Base-by-base conservation (phyloP, 208 protist species). In the Leishmania martiniquensis region DNA sequence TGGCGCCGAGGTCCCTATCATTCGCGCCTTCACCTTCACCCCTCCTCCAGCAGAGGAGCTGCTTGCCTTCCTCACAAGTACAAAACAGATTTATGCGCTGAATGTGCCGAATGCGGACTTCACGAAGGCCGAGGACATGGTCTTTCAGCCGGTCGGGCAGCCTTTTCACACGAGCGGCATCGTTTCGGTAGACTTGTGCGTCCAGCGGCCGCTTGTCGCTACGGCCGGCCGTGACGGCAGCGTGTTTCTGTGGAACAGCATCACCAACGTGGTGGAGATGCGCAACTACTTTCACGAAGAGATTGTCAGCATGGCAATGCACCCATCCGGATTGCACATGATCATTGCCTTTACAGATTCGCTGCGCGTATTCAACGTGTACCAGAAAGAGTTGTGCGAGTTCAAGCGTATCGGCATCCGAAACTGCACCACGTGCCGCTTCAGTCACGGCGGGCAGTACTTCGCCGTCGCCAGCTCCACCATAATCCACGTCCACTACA, bases 211-310 rank as follows among this genome's bases (percentile, higher is more conserved):
- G 20, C 86, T 99, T 32, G 88, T 99, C 32, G 98, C 95, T 17
- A 99, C 98, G 12, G 98, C 95, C 65, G 87, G 93, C 55, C 80
- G 86, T 10, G 98, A 99, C 85, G 85, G 92, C 42, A 91, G 84
- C 59, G 90, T 99, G 17, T 92, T 98, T 71, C 65, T 99, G 65
- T 99, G 98, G 98, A 99, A 99, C 86, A 98, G 98, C 87, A 81
- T 98, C 44, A 98, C 98, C 54, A 95, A 98, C 76, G 89, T 92
- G 59, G 86, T 99, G 37, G 97, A 98, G 82, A 85, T 99, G 74
- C 85, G 85, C 22, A 99, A 98, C 83, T 69, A 85, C 42, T 99
- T 99, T 80, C 72, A 77, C n/a, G 91, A 97, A 63, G 96, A 99
- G 72, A 97, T 97, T 52, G 80, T 95, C 74, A 98, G 94, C 79